These are phyloP conservation scores for Fallopia convolvulus DNA, from an alignment of 148 eudicot species.

Conservation along the genomic window DNA sequence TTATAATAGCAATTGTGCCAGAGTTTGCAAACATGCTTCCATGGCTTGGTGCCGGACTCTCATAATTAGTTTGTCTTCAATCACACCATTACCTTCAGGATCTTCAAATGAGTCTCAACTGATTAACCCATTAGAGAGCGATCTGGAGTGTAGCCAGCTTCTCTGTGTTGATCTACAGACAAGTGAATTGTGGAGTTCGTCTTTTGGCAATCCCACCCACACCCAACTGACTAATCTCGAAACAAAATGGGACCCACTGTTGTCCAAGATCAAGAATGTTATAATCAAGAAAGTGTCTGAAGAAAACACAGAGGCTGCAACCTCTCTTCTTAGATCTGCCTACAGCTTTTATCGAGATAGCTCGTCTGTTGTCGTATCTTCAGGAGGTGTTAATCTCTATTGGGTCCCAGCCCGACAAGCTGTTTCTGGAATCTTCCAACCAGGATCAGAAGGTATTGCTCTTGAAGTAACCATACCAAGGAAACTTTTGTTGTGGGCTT, in stretches of 20 bases:
- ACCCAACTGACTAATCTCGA: conserved; percentile 49
- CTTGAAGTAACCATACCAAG: conserved; percentile 72
- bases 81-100: conserved; percentile 51
- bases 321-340: conserved; percentile 66
- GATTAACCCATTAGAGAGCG: conserved; percentile 23
- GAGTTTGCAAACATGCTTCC: conserved; percentile 73
- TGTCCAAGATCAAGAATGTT: conserved; percentile 61
- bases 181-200: conserved; percentile 67
- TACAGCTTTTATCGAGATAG: conserved; percentile 83
- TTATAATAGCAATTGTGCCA: conserved; percentile 61
- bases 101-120: conserved; percentile 27
- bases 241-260: conserved; percentile 63
- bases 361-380: conserved; percentile 56
- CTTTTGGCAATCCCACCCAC: conserved; percentile 55
- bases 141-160: conserved; percentile 49
- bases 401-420: conserved; percentile 59
- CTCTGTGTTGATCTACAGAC: conserved; percentile 72
- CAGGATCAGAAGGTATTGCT: conserved; percentile 54
- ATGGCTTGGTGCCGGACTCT: conserved; percentile 90
- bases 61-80: conserved; percentile 56
- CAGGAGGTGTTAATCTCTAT: conserved; percentile 67
- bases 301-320: conserved; percentile 71
- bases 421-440: conserved; percentile 41
- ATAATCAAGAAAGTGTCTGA: conserved; percentile 63
- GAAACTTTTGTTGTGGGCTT: conserved; percentile 89